A percentile compares a stretch with the other conserved stretches of the same genome.
These are phyloP conservation scores for Zoysia matrella DNA, from an alignment of 202 grass and related monocot species.

Conservation along the genomic window DNA sequence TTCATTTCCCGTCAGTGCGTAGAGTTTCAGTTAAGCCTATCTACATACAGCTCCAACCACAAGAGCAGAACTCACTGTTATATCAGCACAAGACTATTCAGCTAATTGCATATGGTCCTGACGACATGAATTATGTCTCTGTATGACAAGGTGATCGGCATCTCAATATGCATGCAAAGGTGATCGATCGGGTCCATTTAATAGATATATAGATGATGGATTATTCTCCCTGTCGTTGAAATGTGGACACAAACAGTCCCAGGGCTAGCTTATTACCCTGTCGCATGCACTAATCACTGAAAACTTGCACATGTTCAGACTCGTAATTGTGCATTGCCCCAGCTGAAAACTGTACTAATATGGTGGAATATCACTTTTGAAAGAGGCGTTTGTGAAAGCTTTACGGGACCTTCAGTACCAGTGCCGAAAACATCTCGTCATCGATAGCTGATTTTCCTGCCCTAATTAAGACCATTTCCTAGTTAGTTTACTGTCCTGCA, in stretches of 20 bases:
- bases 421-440: slow-evolving; percentile 14
- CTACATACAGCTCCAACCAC: not conserved
- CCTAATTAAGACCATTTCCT: not conserved
- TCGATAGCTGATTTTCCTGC: not conserved
- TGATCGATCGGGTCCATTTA: not conserved
- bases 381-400: slow-evolving; percentile 39
- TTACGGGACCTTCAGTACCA: slow-evolving; percentile 30
- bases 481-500: not conserved
- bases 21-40: slow-evolving; percentile 32
- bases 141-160: not conserved
- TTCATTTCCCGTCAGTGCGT: slow-evolving; percentile 26
- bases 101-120: no score
- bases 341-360: slow-evolving; percentile 3
- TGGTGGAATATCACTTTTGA: slow-evolving; percentile 43
- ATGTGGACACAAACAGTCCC: slow-evolving; percentile 23
- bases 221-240: not conserved
- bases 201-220: not conserved
- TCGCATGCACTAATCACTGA: slow-evolving; percentile 23
- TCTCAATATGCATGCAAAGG: not conserved
- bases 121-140: no score
- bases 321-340: slow-evolving; percentile 37
- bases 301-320: slow-evolving; percentile 42
- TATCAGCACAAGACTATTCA: no score
- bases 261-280: not conserved
- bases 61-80: no score